Evolutionary conservation across 768 basidiomycete genomes (phyloP).

Genomic region (Lactarius evosmus): DNA sequence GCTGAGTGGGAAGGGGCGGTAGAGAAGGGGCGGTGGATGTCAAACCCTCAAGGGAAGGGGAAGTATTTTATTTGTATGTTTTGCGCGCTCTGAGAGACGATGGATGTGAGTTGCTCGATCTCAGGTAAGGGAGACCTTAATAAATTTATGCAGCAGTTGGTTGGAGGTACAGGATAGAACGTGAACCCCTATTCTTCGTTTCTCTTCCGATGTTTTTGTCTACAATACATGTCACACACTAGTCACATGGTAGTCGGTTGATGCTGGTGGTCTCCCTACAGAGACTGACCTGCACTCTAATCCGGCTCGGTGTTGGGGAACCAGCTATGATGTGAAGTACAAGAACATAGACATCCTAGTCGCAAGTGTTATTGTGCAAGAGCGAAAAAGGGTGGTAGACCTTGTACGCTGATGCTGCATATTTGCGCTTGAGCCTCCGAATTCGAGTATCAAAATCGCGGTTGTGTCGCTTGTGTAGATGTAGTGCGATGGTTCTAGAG

Average conservation of each 20-base stretch:
- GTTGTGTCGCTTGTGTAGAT: constrained; percentile 46
- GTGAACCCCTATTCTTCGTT: no score
- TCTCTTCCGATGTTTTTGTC: no score
- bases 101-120: constrained; percentile 2
- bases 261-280: no score
- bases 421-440: constrained; percentile 65
- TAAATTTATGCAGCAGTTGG: no score
- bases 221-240: no score
- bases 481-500: constrained; percentile 25
- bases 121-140: background rate
- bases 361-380: constrained; percentile 2
- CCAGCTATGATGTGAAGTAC: constrained; percentile 79
- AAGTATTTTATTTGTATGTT: constrained; percentile 69
- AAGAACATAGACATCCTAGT: constrained; percentile 84
- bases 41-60: constrained; percentile 85
- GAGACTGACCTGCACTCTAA: constrained; percentile 67
- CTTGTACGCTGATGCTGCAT: constrained; percentile 76
- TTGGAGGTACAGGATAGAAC: no score
- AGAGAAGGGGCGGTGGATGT: constrained; percentile 69
- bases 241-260: no score
- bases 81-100: constrained; percentile 55
- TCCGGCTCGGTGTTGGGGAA: constrained; percentile 79
- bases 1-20: constrained; percentile 69
- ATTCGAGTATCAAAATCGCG: constrained; percentile 79
- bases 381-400: background rate